Evolutionary conservation across 495 filamentous ascomycete genomes (phyloP).

Genomic region (Neurospora sp.): DNA sequence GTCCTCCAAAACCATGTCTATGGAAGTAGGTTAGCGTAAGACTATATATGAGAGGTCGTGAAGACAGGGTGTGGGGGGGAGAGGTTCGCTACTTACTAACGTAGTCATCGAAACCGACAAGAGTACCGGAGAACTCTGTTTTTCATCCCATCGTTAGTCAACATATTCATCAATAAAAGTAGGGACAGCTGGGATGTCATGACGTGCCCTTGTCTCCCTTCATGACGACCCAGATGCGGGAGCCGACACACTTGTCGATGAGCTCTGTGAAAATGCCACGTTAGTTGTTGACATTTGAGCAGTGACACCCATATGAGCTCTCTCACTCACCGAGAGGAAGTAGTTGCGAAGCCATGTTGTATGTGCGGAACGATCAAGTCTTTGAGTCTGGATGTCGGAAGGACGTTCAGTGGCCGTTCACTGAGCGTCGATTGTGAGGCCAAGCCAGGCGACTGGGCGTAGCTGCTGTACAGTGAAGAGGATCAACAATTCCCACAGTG

Average conservation of each 20-base stretch:
- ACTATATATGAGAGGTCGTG: neutral
- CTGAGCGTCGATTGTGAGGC: neutral
- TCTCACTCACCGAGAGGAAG: slow-evolving; percentile 56
- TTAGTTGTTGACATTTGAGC: neutral
- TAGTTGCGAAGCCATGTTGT: slow-evolving; percentile 66
- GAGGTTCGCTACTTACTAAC: slow-evolving; percentile 66
- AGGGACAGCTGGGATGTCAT: neutral
- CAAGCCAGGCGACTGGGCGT: neutral
- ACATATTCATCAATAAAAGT: neutral
- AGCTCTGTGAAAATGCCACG: slow-evolving; percentile 52
- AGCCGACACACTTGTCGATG: slow-evolving; percentile 97
- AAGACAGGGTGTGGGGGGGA: neutral
- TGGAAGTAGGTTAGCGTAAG: neutral
- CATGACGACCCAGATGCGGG: slow-evolving; percentile 98
- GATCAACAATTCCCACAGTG: neutral
- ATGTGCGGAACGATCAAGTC: neutral
- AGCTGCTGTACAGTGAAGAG: neutral
- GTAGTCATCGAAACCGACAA: slow-evolving; percentile 96
- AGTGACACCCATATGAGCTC: neutral
- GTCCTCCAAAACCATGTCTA: slow-evolving; percentile 97
- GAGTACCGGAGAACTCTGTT: slow-evolving; percentile 83
- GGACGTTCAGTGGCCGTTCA: neutral
- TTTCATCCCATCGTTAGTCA: slow-evolving; percentile 4
- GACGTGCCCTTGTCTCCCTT: slow-evolving; percentile 88
- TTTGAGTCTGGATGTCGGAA: neutral